Evolutionary conservation across 352 stramenopile genomes (phyloP), one percentile per base, ranked within the genome.

Genomic region (Blastocystis sp.): DNA sequence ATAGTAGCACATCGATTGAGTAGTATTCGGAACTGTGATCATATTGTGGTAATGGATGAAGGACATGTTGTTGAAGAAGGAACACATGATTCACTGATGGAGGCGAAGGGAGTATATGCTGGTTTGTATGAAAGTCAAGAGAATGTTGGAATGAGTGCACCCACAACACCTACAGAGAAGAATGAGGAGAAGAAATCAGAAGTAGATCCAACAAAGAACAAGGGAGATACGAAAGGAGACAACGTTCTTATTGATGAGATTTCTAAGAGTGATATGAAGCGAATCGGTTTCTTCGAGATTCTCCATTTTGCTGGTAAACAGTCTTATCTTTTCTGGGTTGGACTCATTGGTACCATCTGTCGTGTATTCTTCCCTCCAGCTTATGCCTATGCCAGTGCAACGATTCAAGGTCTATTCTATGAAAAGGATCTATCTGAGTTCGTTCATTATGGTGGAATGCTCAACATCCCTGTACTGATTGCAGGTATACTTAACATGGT

Each of bases 1-100:
- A 94, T 97, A 63, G 96, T 97, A 83, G 95, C 95, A 0, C 94
- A 97, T 89, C 91, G 95, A 14, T 89, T 97, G 32, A 94, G 92
- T 66, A 98, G 94, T 16, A 93, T 98, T 78, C 92, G 94, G 78
- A 92, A 96, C 89, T 95, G 94, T 65, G 92, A 97, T 88, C 90
- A 92, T 49, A 98, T 98, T 75, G 92, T 94, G n/a, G 95, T 98
- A 16, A 90, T 98, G 78, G 90, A 94, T 21, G 89, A 93, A 21
- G 95, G 95, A 5, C 87, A 85, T 29, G 93, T 98, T n/a, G 91
- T 95, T 3, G 95, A 98, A 88, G 88, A 93, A 12, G 95, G 95
- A 5, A 95, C 92, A 9, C 95, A 98, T 88, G 90, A 93, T 5
- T 92, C 97, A 63, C 90, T 98, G n/a, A 89, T 97, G 73, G 77